These are phyloP conservation scores for Aspergillus sp. DNA, from an alignment of 2,329 filamentous ascomycete genomes.

Conservation along the genomic window DNA sequence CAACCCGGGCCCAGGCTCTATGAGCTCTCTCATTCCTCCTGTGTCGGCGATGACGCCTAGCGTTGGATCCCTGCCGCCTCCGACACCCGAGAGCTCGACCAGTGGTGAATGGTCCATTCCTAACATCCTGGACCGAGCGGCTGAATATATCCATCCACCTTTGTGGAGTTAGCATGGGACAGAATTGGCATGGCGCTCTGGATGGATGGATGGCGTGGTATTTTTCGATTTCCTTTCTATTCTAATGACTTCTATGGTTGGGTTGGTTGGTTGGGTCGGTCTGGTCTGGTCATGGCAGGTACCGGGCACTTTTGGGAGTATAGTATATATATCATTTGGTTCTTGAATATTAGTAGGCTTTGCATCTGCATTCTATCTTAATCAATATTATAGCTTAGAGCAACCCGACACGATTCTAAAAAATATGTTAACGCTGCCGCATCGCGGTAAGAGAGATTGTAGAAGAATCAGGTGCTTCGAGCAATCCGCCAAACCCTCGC, in stretches of 20 bases:
- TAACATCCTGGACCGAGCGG: slow-evolving; percentile 46
- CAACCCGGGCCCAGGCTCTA: slow-evolving; percentile 15
- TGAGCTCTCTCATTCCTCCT: slow-evolving; percentile 17
- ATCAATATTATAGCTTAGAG: too few relatives aligned
- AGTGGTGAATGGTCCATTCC: slow-evolving; percentile 48
- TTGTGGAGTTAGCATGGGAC: slow-evolving; percentile 37
- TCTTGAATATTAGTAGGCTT: too few relatives aligned
- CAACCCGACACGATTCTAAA: too few relatives aligned
- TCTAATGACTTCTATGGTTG: not conserved
- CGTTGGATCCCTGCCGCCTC: slow-evolving; percentile 40
- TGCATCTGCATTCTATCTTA: too few relatives aligned
- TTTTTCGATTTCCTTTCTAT: not conserved
- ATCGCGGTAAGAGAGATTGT: too few relatives aligned
- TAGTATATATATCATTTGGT: too few relatives aligned
- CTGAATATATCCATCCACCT: slow-evolving; percentile 50
- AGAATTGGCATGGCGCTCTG: not conserved
- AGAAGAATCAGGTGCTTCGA: too few relatives aligned
- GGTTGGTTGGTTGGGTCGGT: too few relatives aligned
- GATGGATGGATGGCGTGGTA: not conserved
- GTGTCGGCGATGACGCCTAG: slow-evolving; percentile 31
- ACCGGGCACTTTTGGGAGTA: too few relatives aligned
- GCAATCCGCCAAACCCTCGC: too few relatives aligned
- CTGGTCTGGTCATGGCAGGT: too few relatives aligned
- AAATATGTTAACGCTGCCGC: too few relatives aligned
- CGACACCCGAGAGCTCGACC: slow-evolving; percentile 49